phyloP scores from a whole-genome alignment of 2,329 filamentous ascomycete species.

The Xylariomycetidae sp. region DNA sequence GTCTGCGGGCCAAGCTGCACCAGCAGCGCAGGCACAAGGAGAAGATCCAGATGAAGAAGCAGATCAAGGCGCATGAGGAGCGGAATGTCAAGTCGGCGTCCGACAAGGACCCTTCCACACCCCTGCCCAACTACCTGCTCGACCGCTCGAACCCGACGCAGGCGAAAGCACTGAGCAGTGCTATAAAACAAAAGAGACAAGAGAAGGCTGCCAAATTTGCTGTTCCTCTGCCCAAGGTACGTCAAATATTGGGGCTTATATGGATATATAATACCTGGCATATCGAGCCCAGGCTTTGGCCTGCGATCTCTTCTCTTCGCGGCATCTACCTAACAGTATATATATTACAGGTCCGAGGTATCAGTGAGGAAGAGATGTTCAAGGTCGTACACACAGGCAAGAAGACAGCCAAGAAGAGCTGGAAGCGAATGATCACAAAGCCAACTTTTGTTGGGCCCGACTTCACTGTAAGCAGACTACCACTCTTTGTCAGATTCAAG shows the following conservation, averaged over 20 bases:
- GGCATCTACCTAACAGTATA: too few species aligned
- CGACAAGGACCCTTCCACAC: constrained; percentile 72
- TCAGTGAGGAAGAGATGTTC: constrained; percentile 96
- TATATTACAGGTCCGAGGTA: too few species aligned
- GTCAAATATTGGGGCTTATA: too few species aligned
- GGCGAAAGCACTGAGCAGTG: constrained; percentile 69
- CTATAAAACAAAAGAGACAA: constrained; percentile 91
- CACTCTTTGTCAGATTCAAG: too few species aligned
- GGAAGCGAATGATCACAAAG: constrained; percentile 72
- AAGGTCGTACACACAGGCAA: constrained; percentile 94
- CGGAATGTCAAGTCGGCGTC: constrained; percentile 85
- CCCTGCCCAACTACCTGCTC: constrained; percentile 88
- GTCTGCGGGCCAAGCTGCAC: constrained; percentile 87
- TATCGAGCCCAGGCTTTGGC: too few species aligned
- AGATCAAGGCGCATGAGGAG: constrained; percentile 92
- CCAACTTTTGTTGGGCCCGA: constrained; percentile 87
- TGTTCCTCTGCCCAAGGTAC: constrained; percentile 89
- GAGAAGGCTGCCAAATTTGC: constrained; percentile 93
- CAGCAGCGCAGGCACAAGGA: constrained; percentile 92
- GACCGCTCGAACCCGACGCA: constrained; percentile 64
- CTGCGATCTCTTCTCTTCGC: too few species aligned
- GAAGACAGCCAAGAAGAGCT: constrained; percentile 77
- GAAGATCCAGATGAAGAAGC: constrained; percentile 97
- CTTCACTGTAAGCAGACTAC: too few species aligned
- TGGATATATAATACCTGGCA: too few species aligned